Evolutionary conservation across 371 early-diverging fungal species (phyloP).

Genomic region (Capillidium heterosporum): DNA sequence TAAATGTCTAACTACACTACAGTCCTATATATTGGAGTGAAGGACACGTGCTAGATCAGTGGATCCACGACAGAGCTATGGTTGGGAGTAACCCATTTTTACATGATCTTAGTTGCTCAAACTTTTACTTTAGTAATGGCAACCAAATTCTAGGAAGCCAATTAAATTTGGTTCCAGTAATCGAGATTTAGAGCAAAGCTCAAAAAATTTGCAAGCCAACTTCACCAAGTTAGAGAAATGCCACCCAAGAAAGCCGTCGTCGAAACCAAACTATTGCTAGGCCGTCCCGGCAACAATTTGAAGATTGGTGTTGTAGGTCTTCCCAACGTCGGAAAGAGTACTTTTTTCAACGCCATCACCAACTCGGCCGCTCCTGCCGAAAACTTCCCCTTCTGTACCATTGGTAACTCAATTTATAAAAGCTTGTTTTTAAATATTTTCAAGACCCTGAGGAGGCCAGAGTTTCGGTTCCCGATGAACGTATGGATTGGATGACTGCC

Average conservation of each 20-base stretch:
- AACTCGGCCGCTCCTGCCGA: constrained; percentile 59
- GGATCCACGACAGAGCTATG: too few species aligned
- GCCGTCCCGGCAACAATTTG: constrained; percentile 75
- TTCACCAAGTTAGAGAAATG: constrained; percentile 10
- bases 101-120: too few species aligned
- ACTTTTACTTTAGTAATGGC: too few species aligned
- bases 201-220: not conserved
- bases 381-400: constrained; percentile 57
- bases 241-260: constrained; percentile 64
- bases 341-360: constrained; percentile 82
- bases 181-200: not conserved
- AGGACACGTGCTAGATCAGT: too few species aligned
- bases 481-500: constrained; percentile 53
- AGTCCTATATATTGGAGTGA: too few species aligned
- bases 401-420: constrained; percentile 16
- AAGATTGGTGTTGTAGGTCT: constrained; percentile 90
- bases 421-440: not conserved
- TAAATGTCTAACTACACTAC: too few species aligned
- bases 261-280: constrained; percentile 74
- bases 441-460: constrained; percentile 66
- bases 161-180: not conserved
- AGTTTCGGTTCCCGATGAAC: constrained; percentile 61
- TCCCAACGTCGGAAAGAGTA: constrained; percentile 92
- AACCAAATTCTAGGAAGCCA: too few species aligned
- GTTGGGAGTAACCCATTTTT: too few species aligned